phyloP scores from a whole-genome alignment of 495 filamentous ascomycete genomes.

The Daldinia grandis region DNA sequence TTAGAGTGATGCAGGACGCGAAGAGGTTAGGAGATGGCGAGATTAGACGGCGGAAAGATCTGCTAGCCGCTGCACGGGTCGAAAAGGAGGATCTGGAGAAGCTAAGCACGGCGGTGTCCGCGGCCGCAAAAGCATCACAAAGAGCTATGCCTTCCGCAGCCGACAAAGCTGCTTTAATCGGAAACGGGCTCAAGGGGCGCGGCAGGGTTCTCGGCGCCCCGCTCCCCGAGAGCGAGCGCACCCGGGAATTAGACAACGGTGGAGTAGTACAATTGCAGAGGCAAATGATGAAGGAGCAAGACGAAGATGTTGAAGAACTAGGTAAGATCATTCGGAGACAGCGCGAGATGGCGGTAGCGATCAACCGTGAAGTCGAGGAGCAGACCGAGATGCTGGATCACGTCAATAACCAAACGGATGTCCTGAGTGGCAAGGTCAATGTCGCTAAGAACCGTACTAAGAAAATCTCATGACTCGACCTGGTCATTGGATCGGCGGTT shows the following conservation, averaged over 20 bases:
- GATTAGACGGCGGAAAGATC: slow-evolving; percentile 78
- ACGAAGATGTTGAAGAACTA: slow-evolving; percentile 78
- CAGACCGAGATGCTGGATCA: slow-evolving; percentile 84
- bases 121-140: slow-evolving; percentile 41
- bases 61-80: slow-evolving; percentile 77
- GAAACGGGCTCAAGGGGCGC: slow-evolving; percentile 38
- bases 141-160: slow-evolving; percentile 35
- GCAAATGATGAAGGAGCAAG: slow-evolving; percentile 86
- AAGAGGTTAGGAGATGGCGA: slow-evolving; percentile 82
- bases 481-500: slow-evolving; percentile 15
- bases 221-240: slow-evolving; percentile 83
- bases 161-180: slow-evolving; percentile 51
- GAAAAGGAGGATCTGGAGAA: slow-evolving; percentile 89
- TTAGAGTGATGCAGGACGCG: slow-evolving; percentile 61
- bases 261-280: slow-evolving; percentile 87
- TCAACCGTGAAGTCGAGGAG: slow-evolving; percentile 82
- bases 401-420: slow-evolving; percentile 77
- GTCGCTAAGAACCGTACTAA: slow-evolving; percentile 83
- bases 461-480: slow-evolving; percentile 64
- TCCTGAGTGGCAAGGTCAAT: slow-evolving; percentile 77
- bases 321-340: slow-evolving; percentile 79
- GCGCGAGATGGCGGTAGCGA: slow-evolving; percentile 84
- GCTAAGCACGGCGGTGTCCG: slow-evolving; percentile 75
- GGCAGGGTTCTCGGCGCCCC: slow-evolving; percentile 81
- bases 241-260: slow-evolving; percentile 87